Conservation (phyloP, 306 rosid genomes). For the Quercus robur region DNA sequence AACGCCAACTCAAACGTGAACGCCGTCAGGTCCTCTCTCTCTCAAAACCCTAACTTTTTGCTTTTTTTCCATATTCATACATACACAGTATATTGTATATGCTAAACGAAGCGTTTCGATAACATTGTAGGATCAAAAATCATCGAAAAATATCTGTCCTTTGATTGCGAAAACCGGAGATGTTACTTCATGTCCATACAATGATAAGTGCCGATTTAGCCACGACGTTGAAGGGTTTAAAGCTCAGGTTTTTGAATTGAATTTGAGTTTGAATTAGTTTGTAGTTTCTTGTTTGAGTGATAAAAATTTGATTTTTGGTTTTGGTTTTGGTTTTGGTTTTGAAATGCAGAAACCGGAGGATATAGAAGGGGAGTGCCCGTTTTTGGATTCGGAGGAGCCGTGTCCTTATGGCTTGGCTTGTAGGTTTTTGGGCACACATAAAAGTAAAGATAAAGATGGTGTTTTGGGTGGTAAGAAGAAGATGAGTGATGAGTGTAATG, state of each 20-base stretch:
- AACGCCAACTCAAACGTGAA: constrained; percentile 95
- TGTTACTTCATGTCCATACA: constrained; percentile 60
- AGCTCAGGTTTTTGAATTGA: constrained; percentile 49
- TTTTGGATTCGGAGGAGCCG: constrained; percentile 36
- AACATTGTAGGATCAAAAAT: constrained; percentile 60
- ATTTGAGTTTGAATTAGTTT: not conserved
- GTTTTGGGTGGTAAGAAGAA: constrained; percentile 31
- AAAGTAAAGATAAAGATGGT: constrained; percentile 19
- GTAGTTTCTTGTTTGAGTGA: not conserved
- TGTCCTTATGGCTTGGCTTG: constrained; percentile 84
- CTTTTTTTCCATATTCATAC: too few species aligned
- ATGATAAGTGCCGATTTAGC: constrained; percentile 83
- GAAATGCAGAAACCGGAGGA: constrained; percentile 70
- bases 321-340: not conserved
- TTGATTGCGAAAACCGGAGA: constrained; percentile 70
- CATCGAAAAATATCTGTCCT: constrained; percentile 61
- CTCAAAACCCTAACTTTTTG: not conserved
- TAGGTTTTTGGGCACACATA: constrained; percentile 72
- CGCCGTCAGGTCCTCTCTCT: constrained; percentile 60
- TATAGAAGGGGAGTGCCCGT: constrained; percentile 84
- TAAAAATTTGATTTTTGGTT: not conserved
- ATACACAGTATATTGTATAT: too few species aligned
- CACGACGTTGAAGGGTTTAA: constrained; percentile 75
- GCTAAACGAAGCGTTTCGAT: not conserved
- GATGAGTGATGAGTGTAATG: constrained; percentile 59